These are phyloP conservation scores for Yarrowia keelungensis DNA, from an alignment of 805 yeast genomes.

Conservation along the genomic window DNA sequence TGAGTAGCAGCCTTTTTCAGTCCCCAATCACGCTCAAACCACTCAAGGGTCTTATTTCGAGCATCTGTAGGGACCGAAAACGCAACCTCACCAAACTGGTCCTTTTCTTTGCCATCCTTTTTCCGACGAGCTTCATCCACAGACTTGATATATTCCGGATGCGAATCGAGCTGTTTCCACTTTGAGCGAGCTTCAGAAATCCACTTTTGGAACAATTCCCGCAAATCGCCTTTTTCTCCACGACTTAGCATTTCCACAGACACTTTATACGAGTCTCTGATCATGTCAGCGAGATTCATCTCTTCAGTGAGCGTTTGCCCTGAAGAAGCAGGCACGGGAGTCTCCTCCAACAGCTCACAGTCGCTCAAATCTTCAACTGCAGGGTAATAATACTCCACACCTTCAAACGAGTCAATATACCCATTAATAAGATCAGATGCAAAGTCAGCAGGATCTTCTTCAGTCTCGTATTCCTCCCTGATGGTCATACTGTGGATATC, in stretches of 20 bases:
- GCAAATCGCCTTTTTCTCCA: not conserved
- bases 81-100: not conserved
- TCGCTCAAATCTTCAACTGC: not conserved
- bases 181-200: not conserved
- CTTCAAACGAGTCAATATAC: not conserved
- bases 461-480: not conserved
- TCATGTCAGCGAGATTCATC: not conserved
- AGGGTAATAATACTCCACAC: slow-evolving; percentile 3
- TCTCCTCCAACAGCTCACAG: not conserved
- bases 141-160: not conserved
- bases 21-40: slow-evolving; percentile 1
- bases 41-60: not conserved
- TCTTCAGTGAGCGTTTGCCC: not conserved
- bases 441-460: no score
- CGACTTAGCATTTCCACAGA: not conserved
- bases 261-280: slow-evolving; percentile 1
- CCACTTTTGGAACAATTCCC: not conserved
- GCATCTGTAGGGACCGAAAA: not conserved
- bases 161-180: not conserved
- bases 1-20: not conserved
- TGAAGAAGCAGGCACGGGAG: not conserved
- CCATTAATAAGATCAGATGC: not conserved
- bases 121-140: not conserved
- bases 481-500: not conserved
- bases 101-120: not conserved